phyloP scores from a whole-genome alignment of 2,329 filamentous ascomycete species.

The Pyricularia pennisetigena region DNA sequence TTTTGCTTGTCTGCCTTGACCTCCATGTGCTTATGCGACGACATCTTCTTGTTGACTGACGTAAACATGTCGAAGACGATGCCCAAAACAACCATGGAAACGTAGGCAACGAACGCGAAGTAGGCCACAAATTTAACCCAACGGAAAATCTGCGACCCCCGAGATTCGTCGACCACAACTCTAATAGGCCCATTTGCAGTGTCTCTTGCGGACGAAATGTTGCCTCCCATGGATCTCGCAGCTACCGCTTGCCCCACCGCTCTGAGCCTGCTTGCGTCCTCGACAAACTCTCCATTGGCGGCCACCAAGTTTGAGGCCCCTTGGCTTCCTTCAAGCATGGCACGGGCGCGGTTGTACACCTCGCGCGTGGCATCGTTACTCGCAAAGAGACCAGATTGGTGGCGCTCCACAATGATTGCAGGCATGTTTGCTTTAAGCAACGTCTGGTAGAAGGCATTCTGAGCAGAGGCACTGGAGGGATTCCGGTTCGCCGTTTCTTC shows the following conservation, averaged over 20 bases:
- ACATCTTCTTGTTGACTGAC: slow-evolving; percentile 31
- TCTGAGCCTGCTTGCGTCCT: slow-evolving; percentile 45
- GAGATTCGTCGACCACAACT: slow-evolving; percentile 88
- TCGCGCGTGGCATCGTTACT: slow-evolving; percentile 69
- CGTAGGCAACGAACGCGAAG: slow-evolving; percentile 70
- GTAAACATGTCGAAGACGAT: slow-evolving; percentile 73
- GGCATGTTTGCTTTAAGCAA: slow-evolving; percentile 89
- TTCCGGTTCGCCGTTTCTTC: slow-evolving; percentile 93
- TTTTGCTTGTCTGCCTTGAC: slow-evolving; percentile 81
- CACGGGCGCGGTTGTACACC: slow-evolving; percentile 67
- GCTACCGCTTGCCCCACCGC: slow-evolving; percentile 76
- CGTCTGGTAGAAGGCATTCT: slow-evolving; percentile 90
- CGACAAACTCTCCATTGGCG: slow-evolving; percentile 6
- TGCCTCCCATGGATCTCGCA: slow-evolving; percentile 58
- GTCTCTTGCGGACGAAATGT: slow-evolving; percentile 44
- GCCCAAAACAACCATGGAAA: slow-evolving; percentile 69
- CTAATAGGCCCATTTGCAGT: slow-evolving; percentile 67
- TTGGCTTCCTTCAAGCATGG: slow-evolving; percentile 18
- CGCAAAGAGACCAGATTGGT: slow-evolving; percentile 78
- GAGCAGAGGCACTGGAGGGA: slow-evolving; percentile 73
- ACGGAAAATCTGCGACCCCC: slow-evolving; percentile 70
- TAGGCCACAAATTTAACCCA: slow-evolving; percentile 82
- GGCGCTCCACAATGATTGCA: slow-evolving; percentile 82
- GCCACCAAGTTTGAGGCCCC: slow-evolving; percentile 12
- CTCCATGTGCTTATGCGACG: slow-evolving; percentile 53